Evolutionary conservation across 2,329 filamentous ascomycete genomes (phyloP).

Genomic region (Pestalotiopsis sp.): DNA sequence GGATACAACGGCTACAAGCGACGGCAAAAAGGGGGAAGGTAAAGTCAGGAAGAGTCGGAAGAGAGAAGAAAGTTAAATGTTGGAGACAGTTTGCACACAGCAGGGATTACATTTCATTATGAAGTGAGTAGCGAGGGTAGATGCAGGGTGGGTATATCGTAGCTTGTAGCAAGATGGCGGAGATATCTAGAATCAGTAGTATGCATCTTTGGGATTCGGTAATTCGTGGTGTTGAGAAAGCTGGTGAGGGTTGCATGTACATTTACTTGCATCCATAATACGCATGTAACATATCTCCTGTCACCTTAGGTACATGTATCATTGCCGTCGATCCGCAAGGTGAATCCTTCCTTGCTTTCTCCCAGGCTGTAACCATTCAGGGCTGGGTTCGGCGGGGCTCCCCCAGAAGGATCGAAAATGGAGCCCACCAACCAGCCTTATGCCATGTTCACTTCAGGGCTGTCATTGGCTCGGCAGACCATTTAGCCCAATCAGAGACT

Average conservation of each 20-base stretch:
- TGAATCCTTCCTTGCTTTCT: too few species aligned
- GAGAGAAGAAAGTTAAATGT: not conserved
- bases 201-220: too few species aligned
- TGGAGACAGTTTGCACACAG: not conserved
- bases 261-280: too few species aligned
- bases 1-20: not conserved
- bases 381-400: not conserved
- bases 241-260: too few species aligned
- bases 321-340: too few species aligned
- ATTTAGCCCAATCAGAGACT: not conserved
- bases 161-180: not conserved
- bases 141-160: not conserved
- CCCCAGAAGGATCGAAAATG: not conserved
- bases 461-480: constrained; percentile 18
- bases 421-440: constrained; percentile 18
- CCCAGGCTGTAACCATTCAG: not conserved
- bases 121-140: not conserved
- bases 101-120: not conserved
- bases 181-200: not conserved
- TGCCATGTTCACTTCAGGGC: constrained; percentile 16
- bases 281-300: too few species aligned
- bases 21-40: not conserved
- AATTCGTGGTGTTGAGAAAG: too few species aligned
- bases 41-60: not conserved
- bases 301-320: too few species aligned